Evolutionary conservation across 2,329 filamentous ascomycete genomes (phyloP).

Genomic region (Purpureocillium takamizusanense): DNA sequence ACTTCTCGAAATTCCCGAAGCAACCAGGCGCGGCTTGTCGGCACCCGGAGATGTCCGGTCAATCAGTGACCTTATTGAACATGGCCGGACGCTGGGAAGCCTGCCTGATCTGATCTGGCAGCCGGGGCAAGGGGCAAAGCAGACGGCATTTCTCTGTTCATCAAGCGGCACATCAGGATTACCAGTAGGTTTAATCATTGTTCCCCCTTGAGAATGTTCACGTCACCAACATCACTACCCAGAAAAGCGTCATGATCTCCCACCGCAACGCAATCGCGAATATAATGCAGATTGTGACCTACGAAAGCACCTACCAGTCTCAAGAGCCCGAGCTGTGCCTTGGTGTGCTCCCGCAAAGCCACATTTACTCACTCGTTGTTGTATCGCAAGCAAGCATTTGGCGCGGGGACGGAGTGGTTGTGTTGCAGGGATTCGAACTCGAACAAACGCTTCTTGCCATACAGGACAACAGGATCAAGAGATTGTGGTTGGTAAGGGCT

Average conservation of each 20-base stretch:
- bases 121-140: not conserved
- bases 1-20: not conserved
- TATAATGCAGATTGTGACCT: slow-evolving; percentile 1
- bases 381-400: not conserved
- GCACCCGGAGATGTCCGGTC: not conserved
- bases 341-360: not conserved
- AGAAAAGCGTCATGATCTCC: slow-evolving; percentile 1
- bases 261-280: slow-evolving; percentile 1
- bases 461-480: not conserved
- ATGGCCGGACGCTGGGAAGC: not conserved
- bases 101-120: not conserved
- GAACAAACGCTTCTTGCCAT: not conserved
- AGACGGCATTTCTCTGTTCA: not conserved
- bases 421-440: not conserved
- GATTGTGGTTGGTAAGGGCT: not conserved
- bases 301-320: not conserved
- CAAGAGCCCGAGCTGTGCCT: not conserved
- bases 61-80: not conserved
- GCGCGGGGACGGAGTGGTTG: not conserved
- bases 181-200: not conserved
- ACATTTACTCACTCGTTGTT: not conserved
- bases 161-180: slow-evolving; percentile 1
- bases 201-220: too few species aligned
- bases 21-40: not conserved
- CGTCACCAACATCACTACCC: too few species aligned